These are phyloP conservation scores for Alternaria dauci DNA, from an alignment of 2,329 filamentous ascomycete species.

Conservation along the genomic window DNA sequence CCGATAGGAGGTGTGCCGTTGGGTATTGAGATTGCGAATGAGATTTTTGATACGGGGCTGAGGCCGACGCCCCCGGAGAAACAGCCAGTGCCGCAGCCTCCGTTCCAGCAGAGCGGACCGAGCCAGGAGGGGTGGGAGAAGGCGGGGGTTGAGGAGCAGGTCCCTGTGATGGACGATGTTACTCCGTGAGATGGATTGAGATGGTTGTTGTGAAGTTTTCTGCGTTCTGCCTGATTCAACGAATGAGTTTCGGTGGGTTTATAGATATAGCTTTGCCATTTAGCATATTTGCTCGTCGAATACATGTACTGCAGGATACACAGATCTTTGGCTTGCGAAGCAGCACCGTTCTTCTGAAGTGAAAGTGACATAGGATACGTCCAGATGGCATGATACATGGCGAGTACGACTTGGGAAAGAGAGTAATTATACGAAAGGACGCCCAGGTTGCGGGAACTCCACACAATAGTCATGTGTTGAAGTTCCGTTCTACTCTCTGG, in stretches of 20 bases:
- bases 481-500: background rate
- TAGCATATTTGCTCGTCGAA: background rate
- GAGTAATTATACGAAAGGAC: too few relatives aligned
- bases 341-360: too few relatives aligned
- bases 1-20: constrained; percentile 25
- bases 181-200: constrained; percentile 1
- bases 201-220: too few relatives aligned
- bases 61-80: constrained; percentile 16
- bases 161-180: constrained; percentile 1
- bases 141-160: background rate
- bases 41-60: constrained; percentile 18
- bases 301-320: too few relatives aligned
- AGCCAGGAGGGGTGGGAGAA: background rate
- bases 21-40: constrained; percentile 24
- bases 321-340: too few relatives aligned
- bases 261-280: background rate
- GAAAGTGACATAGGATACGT: too few relatives aligned
- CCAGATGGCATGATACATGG: too few relatives aligned
- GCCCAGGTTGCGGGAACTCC: background rate
- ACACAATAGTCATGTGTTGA: background rate
- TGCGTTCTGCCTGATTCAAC: background rate
- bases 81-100: constrained; percentile 14
- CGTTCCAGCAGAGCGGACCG: background rate
- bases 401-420: too few relatives aligned
- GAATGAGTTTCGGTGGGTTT: too few relatives aligned